phyloP scores from a whole-genome alignment of 2,329 filamentous ascomycete species.

The Aspergillus novofumigatus region DNA sequence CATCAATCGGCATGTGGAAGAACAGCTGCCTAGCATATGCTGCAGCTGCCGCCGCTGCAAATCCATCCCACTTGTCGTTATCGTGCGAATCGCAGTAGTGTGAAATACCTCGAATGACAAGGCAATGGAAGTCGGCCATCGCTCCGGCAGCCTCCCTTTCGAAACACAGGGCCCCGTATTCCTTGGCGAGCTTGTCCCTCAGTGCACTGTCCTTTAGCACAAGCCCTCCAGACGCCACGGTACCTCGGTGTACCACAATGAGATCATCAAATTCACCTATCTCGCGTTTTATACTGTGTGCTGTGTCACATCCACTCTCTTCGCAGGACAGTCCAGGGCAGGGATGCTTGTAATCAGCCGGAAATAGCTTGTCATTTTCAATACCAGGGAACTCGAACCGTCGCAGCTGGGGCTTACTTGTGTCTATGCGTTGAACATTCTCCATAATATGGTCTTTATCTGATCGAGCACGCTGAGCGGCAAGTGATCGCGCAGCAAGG shows the following conservation, averaged over 20 bases:
- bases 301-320: constrained; percentile 5
- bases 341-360: constrained; percentile 8
- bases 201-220: constrained; percentile 14
- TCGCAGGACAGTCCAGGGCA: constrained; percentile 5
- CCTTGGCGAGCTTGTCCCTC: constrained; percentile 10
- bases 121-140: constrained; percentile 9
- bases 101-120: constrained; percentile 18
- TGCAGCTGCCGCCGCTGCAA: not conserved
- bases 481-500: constrained; percentile 9
- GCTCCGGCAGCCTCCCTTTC: constrained; percentile 13
- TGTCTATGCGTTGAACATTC: constrained; percentile 4
- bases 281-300: not conserved
- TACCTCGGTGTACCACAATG: constrained; percentile 15
- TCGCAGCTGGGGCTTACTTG: not conserved
- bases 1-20: no score
- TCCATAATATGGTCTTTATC: constrained; percentile 3
- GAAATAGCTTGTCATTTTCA: constrained; percentile 8
- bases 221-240: constrained; percentile 17
- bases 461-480: not conserved
- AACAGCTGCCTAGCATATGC: not conserved
- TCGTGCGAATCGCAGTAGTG: constrained; percentile 21
- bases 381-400: constrained; percentile 7
- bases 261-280: not conserved
- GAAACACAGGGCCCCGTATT: constrained; percentile 12
- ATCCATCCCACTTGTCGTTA: not conserved